Evolutionary conservation across 139 green algal genomes (phyloP).

Genomic region (Chlorella sp.): DNA sequence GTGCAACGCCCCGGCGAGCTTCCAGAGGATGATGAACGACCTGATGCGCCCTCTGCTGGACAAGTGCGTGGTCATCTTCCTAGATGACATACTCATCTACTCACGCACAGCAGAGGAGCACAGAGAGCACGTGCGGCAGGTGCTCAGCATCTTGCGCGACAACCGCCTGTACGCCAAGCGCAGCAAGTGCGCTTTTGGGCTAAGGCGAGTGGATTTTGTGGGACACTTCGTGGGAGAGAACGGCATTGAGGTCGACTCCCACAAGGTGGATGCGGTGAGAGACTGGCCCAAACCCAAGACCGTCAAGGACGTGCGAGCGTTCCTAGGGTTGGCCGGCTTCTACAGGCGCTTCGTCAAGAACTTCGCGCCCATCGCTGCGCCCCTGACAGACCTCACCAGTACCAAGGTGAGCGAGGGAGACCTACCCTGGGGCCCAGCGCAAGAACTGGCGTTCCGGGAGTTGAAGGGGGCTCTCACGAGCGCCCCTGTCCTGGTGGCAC

Average conservation of each 20-base stretch:
- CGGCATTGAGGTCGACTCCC: slow-evolving; percentile 1
- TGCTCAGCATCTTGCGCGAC: slow-evolving; percentile 25
- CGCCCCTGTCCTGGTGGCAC: slow-evolving; percentile 14
- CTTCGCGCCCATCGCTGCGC: slow-evolving; percentile 13
- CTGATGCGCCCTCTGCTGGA: slow-evolving; percentile 30
- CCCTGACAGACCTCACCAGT: slow-evolving; percentile 19
- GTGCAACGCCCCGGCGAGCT: slow-evolving; percentile 26
- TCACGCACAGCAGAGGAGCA: slow-evolving; percentile 31
- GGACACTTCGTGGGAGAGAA: slow-evolving; percentile 26
- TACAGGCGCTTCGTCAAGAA: slow-evolving; percentile 23
- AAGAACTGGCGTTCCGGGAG: background rate
- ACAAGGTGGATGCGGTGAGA: background rate
- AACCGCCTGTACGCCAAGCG: slow-evolving; percentile 37
- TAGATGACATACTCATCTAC: slow-evolving; percentile 53
- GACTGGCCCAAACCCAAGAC: slow-evolving; percentile 5
- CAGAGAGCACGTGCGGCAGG: slow-evolving; percentile 21
- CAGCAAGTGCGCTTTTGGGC: slow-evolving; percentile 38
- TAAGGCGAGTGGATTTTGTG: slow-evolving; percentile 25
- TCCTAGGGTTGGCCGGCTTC: slow-evolving; percentile 34
- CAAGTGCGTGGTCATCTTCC: slow-evolving; percentile 41
- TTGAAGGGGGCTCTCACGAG: slow-evolving; percentile 10
- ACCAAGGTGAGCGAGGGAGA: slow-evolving; percentile 3
- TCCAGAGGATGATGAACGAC: slow-evolving; percentile 20
- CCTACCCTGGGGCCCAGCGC: no score
- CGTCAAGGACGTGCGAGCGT: slow-evolving; percentile 12